Conservation (phyloP, 2,329 filamentous ascomycete genomes). For the Hortaea werneckii region DNA sequence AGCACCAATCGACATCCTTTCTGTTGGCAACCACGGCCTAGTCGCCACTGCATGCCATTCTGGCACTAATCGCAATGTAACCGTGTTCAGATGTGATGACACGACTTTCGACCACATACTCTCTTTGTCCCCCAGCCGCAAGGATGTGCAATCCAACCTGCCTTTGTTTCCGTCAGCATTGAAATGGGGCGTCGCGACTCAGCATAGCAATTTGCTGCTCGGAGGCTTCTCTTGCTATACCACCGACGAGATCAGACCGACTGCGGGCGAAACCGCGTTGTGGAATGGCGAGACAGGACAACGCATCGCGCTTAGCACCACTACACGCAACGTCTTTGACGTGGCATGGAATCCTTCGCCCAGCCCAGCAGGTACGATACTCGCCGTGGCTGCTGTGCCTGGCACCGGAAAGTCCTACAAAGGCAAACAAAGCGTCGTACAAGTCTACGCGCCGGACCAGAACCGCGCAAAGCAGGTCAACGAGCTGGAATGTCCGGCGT, state of each 20-base stretch:
- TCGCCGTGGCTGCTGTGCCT: slow-evolving; percentile 44
- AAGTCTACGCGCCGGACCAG: slow-evolving; percentile 39
- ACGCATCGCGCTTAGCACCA: slow-evolving; percentile 34
- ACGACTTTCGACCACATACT: slow-evolving; percentile 1
- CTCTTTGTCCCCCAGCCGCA: slow-evolving; percentile 11
- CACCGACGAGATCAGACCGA: slow-evolving; percentile 27
- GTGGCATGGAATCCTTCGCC: slow-evolving; percentile 45
- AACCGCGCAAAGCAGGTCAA: slow-evolving; percentile 26
- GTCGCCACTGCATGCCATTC: slow-evolving; percentile 40
- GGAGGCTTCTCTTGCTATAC: slow-evolving; percentile 42
- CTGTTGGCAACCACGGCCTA: slow-evolving; percentile 29
- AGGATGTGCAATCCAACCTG: slow-evolving; percentile 15
- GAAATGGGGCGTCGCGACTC: slow-evolving; percentile 35
- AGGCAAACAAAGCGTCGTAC: slow-evolving; percentile 40
- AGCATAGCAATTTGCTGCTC: slow-evolving; percentile 37
- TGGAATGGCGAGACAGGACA: slow-evolving; percentile 40
- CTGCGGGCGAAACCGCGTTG: slow-evolving; percentile 42
- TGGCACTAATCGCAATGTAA: slow-evolving; percentile 9
- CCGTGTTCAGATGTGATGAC: slow-evolving; percentile 9
- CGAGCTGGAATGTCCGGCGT: slow-evolving; percentile 46
- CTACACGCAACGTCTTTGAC: slow-evolving; percentile 48
- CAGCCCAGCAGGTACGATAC: slow-evolving; percentile 27
- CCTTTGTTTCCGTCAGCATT: slow-evolving; percentile 35
- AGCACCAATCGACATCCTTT: slow-evolving; percentile 42
- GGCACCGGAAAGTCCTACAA: slow-evolving; percentile 24